These are phyloP conservation scores for Zymoseptoria ardabiliae DNA, from an alignment of 2,329 filamentous ascomycete genomes.

Conservation along the genomic window DNA sequence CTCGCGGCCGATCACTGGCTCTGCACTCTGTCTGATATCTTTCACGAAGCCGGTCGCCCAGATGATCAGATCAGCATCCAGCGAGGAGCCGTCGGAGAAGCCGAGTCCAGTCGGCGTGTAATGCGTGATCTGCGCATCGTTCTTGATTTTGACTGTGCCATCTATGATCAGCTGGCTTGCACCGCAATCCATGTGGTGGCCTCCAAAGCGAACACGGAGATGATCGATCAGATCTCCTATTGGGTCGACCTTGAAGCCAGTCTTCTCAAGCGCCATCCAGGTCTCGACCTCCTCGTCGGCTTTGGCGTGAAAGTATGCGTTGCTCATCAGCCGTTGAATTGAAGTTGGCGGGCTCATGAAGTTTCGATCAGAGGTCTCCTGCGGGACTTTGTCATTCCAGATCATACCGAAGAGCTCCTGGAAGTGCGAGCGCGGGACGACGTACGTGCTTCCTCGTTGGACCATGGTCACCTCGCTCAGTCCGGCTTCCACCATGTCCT, in stretches of 20 bases:
- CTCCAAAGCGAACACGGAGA: constrained; percentile 38
- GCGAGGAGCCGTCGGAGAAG: constrained; percentile 37
- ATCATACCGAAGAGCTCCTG: constrained; percentile 14
- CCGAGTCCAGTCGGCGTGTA: constrained; percentile 35
- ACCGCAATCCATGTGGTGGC: constrained; percentile 45
- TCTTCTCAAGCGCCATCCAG: constrained; percentile 37
- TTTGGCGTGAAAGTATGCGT: constrained; percentile 21
- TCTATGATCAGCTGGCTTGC: constrained; percentile 36
- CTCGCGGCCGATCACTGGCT: constrained; percentile 35
- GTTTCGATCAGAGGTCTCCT: constrained; percentile 17
- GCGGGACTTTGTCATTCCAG: constrained; percentile 14
- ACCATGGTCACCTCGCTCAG: constrained; percentile 38
- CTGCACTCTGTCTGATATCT: constrained; percentile 36
- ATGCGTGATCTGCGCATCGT: constrained; percentile 27
- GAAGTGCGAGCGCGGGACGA: constrained; percentile 25
- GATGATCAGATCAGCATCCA: constrained; percentile 42
- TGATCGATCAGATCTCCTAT: constrained; percentile 32
- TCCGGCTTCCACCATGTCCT: constrained; percentile 40
- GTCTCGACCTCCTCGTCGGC: constrained; percentile 30
- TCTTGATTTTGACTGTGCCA: constrained; percentile 41
- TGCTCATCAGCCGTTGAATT: constrained; percentile 27
- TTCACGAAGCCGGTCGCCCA: constrained; percentile 41
- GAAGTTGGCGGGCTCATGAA: constrained; percentile 24
- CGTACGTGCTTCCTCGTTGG: constrained; percentile 38
- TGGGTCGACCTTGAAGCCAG: constrained; percentile 38